Conservation (phyloP, 192 early-diverging fungal species). For the Coemansia sp. region DNA sequence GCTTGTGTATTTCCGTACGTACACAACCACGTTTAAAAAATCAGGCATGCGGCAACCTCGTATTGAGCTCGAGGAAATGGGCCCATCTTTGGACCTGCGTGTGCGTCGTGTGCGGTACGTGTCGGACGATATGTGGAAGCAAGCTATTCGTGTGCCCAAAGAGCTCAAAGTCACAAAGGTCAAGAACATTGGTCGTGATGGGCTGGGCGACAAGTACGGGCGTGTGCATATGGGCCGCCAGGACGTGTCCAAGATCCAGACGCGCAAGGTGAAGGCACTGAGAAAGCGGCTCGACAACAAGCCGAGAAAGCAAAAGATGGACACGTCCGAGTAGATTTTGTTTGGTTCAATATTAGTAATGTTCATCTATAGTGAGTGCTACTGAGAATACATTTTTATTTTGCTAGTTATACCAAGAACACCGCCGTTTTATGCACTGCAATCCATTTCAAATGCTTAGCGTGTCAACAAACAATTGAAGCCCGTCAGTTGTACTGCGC, state of each 20-base stretch:
- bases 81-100: slow-evolving; percentile 79
- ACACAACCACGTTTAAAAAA: slow-evolving; percentile 83
- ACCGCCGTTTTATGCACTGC: too few species aligned
- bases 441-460: too few species aligned
- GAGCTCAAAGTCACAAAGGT: slow-evolving; percentile 71
- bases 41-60: slow-evolving; percentile 81
- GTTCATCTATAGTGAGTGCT: too few species aligned
- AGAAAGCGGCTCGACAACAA: slow-evolving; percentile 58
- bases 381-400: too few species aligned
- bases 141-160: slow-evolving; percentile 80
- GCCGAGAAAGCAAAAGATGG: slow-evolving; percentile 24
- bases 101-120: slow-evolving; percentile 73
- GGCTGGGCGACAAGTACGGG: slow-evolving; percentile 89
- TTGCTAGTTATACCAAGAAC: too few species aligned
- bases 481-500: too few species aligned
- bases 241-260: slow-evolving; percentile 89
- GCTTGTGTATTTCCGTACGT: slow-evolving; percentile 76
- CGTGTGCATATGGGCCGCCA: slow-evolving; percentile 91
- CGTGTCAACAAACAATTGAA: too few species aligned
- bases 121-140: slow-evolving; percentile 79
- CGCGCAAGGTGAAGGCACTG: slow-evolving; percentile 97
- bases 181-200: slow-evolving; percentile 90
- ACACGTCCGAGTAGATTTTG: not conserved
- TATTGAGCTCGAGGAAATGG: slow-evolving; percentile 93
- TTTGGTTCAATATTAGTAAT: too few species aligned